Evolutionary conservation across 441 rosid genomes (phyloP).

Genomic region (Pelargonium cotyledonis): DNA sequence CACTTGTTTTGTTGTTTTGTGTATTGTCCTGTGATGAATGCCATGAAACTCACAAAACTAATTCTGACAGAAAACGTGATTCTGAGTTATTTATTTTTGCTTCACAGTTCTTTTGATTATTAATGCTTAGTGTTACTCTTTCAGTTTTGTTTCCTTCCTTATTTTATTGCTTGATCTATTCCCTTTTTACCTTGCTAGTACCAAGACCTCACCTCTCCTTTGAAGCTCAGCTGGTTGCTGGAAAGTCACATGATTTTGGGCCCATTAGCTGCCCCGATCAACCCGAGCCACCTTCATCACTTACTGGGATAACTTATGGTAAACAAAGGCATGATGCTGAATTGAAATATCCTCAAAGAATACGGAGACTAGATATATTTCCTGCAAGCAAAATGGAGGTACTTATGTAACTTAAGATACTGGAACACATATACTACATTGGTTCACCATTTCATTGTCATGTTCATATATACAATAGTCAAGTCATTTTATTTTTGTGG

Average conservation of each 20-base stretch:
- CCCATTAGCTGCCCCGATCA: slow-evolving; percentile 78
- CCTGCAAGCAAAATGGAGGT: slow-evolving; percentile 83
- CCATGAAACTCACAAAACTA: neutral
- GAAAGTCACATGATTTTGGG: slow-evolving; percentile 80
- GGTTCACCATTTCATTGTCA: neutral
- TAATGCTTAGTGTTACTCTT: neutral
- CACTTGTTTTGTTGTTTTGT: neutral
- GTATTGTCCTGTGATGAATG: neutral
- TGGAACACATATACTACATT: slow-evolving; percentile 3
- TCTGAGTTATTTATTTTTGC: neutral
- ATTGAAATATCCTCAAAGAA: slow-evolving; percentile 82
- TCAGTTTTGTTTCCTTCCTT: neutral
- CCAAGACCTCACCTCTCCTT: slow-evolving; percentile 98
- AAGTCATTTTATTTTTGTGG: neutral
- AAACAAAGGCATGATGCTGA: slow-evolving; percentile 84
- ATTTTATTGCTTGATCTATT: slow-evolving; percentile 17
- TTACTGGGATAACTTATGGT: slow-evolving; percentile 48
- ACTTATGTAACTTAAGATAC: slow-evolving; percentile 12
- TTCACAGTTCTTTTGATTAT: neutral
- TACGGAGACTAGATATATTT: slow-evolving; percentile 83
- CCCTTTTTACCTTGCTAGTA: slow-evolving; percentile 43
- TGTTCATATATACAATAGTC: neutral
- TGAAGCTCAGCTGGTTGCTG: slow-evolving; percentile 98
- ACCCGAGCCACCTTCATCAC: slow-evolving; percentile 50
- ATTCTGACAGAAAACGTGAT: neutral